Evolutionary conservation across 169 alveolate genomes (phyloP).

Genomic region (Plasmodium inui): DNA sequence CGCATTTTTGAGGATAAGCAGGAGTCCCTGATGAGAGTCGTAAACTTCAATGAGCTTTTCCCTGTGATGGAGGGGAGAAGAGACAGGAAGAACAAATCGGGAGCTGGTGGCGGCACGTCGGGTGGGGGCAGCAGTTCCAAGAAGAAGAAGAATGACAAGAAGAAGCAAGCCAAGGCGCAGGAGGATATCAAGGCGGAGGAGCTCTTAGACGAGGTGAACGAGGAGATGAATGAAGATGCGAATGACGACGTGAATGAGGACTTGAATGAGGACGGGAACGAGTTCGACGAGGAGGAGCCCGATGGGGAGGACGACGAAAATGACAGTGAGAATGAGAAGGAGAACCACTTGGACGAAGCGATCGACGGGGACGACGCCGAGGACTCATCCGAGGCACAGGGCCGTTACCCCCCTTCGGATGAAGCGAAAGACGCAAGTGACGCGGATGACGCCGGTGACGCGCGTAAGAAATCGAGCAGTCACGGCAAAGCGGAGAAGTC

Average conservation of each 20-base stretch:
- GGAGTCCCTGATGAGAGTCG: conserved; percentile 8
- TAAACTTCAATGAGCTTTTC: conserved; percentile 58
- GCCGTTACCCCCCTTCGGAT: background rate
- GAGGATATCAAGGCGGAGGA: conserved; percentile 9
- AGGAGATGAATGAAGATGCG: background rate
- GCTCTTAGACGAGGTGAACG: conserved; percentile 9
- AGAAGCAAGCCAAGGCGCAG: background rate
- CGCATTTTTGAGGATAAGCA: conserved; percentile 69
- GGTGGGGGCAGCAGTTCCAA: conserved; percentile 13
- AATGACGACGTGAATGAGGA: background rate
- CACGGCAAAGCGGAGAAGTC: background rate
- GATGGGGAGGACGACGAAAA: background rate
- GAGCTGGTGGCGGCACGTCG: background rate
- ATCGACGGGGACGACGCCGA: background rate
- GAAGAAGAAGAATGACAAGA: conserved; percentile 19
- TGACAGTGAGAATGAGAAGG: background rate
- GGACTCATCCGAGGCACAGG: background rate
- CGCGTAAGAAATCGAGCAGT: background rate
- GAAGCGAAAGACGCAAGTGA: background rate
- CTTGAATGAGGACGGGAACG: background rate
- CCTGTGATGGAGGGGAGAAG: conserved; percentile 13
- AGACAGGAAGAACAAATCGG: conserved; percentile 10
- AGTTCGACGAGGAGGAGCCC: background rate
- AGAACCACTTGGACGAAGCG: background rate
- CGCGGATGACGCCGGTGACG: no score